These are phyloP conservation scores for Malassezia sp. DNA, from an alignment of 1,284 basidiomycete species.

Conservation along the genomic window DNA sequence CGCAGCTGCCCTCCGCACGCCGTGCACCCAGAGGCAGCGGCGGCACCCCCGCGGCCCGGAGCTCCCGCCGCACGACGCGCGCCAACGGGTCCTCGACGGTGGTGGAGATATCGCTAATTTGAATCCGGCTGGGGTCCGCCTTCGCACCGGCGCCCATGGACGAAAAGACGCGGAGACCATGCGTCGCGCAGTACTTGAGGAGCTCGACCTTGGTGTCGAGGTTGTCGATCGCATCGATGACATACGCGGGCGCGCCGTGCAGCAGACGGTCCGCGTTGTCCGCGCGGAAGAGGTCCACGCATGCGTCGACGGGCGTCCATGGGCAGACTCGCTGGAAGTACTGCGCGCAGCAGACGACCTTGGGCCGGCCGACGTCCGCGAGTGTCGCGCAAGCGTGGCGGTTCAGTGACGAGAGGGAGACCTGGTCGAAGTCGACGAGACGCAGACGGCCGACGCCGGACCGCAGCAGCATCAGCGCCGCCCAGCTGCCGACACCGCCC, in stretches of 20 bases:
- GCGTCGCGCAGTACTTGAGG: slow-evolving; percentile 35
- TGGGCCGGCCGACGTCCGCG: slow-evolving; percentile 83
- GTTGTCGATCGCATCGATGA: slow-evolving; percentile 66
- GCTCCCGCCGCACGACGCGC: slow-evolving; percentile 68
- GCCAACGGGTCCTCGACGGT: slow-evolving; percentile 93
- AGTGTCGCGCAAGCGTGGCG: slow-evolving; percentile 78
- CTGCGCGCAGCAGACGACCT: slow-evolving; percentile 71
- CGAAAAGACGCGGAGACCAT: slow-evolving; percentile 55
- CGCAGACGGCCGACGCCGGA: slow-evolving; percentile 37
- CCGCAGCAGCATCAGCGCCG: slow-evolving; percentile 65
- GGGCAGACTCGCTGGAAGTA: slow-evolving; percentile 60
- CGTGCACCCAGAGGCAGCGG: slow-evolving; percentile 20
- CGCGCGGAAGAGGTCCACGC: slow-evolving; percentile 32
- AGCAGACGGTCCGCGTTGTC: slow-evolving; percentile 24
- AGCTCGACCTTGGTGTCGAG: slow-evolving; percentile 66
- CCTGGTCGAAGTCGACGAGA: slow-evolving; percentile 45
- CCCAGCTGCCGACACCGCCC: slow-evolving; percentile 92
- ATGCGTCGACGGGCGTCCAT: slow-evolving; percentile 55
- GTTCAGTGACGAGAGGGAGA: slow-evolving; percentile 53
- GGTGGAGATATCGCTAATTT: slow-evolving; percentile 82
- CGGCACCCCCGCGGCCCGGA: slow-evolving; percentile 51
- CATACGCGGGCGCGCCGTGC: slow-evolving; percentile 33
- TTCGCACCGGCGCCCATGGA: slow-evolving; percentile 98
- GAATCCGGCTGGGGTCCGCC: slow-evolving; percentile 81
- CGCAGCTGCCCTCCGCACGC: too few species aligned